Conservation (phyloP, 495 filamentous ascomycete genomes). For the Penicillium coprophilum region DNA sequence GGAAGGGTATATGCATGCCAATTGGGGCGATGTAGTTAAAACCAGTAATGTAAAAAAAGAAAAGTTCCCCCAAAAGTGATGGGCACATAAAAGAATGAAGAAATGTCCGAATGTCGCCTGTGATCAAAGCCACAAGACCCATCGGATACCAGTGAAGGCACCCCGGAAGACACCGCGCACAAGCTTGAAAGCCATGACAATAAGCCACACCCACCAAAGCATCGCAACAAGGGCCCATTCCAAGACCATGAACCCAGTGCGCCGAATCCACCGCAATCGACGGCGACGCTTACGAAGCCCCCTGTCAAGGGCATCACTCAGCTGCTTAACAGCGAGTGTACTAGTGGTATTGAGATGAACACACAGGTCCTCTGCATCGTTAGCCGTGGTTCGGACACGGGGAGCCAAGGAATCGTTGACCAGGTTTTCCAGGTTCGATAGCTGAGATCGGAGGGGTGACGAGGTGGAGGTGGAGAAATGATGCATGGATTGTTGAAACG, state of each 20-base stretch:
- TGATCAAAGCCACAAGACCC: constrained; percentile 72
- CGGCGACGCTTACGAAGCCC: constrained; percentile 66
- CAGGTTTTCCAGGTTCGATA: constrained; percentile 50
- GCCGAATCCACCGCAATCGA: constrained; percentile 68
- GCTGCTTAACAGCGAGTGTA: constrained; percentile 71
- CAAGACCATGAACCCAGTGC: constrained; percentile 66
- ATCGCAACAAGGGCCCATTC: constrained; percentile 79
- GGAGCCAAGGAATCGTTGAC: constrained; percentile 60
- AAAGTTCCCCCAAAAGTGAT: background rate
- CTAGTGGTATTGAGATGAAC: constrained; percentile 71
- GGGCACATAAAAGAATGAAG: background rate
- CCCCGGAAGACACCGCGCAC: constrained; percentile 60
- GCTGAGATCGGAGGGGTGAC: constrained; percentile 42
- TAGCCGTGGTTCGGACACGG: constrained; percentile 61
- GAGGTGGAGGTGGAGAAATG: constrained; percentile 49
- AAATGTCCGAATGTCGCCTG: background rate
- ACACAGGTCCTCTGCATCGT: constrained; percentile 74
- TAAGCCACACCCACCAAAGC: constrained; percentile 82
- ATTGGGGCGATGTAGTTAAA: constrained; percentile 4
- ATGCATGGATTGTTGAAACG: constrained; percentile 55
- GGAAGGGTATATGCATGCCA: constrained; percentile 17
- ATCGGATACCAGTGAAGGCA: constrained; percentile 57
- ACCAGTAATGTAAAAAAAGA: background rate
- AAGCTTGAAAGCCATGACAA: constrained; percentile 68
- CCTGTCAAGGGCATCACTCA: constrained; percentile 74